phyloP scores from a whole-genome alignment of 2,329 filamentous ascomycete species.

The Paramyrothecium sp. region DNA sequence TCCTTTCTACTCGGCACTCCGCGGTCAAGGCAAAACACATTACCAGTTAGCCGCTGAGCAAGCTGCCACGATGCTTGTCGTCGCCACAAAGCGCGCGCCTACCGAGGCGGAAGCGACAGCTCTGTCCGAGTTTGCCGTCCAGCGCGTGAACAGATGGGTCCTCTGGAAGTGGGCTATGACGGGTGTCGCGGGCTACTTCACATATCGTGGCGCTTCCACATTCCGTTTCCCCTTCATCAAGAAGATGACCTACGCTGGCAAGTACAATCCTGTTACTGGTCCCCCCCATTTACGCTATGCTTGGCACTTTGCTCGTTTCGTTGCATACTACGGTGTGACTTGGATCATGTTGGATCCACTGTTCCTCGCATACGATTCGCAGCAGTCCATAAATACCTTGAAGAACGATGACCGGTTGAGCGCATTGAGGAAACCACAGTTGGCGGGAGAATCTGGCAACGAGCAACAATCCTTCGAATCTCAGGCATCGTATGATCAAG shows the following conservation, averaged over 20 bases:
- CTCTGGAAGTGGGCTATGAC: constrained; percentile 8
- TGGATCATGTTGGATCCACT: constrained; percentile 23
- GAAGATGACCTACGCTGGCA: constrained; percentile 15
- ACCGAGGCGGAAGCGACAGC: constrained; percentile 17
- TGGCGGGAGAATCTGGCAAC: background rate
- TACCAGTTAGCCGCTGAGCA: constrained; percentile 12
- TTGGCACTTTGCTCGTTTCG: constrained; percentile 37
- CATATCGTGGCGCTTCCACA: constrained; percentile 25
- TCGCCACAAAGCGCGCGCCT: constrained; percentile 18
- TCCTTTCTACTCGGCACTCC: constrained; percentile 27
- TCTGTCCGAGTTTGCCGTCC: background rate
- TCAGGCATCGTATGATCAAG: background rate
- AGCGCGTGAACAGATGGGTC: background rate
- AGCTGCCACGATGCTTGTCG: constrained; percentile 21
- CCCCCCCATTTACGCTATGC: constrained; percentile 19
- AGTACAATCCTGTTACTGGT: constrained; percentile 27
- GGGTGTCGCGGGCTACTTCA: constrained; percentile 17
- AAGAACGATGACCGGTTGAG: background rate
- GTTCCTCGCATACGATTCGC: constrained; percentile 20
- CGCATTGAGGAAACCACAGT: background rate
- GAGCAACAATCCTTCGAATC: background rate
- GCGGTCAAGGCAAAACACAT: constrained; percentile 13
- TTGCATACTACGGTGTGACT: constrained; percentile 25
- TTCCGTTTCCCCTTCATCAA: constrained; percentile 40
- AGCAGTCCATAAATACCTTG: background rate